Evolutionary conservation across 2,329 filamentous ascomycete genomes (phyloP), one percentile per base, ranked within the genome.

Genomic region (Nemania bipapillata): DNA sequence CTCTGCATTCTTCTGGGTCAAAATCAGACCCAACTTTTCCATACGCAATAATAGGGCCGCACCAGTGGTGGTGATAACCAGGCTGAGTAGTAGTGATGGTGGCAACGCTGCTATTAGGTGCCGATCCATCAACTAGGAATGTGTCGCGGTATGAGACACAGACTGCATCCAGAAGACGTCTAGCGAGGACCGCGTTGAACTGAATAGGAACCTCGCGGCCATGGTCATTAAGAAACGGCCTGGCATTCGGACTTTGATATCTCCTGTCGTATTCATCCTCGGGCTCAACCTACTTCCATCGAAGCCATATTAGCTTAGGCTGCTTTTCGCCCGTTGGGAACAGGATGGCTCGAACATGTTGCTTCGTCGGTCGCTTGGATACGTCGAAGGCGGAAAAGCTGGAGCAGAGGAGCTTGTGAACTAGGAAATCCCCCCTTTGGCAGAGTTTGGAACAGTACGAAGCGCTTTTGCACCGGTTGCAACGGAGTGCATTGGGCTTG

Each of bases 21-120:
- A 37, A 3, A 3, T 26, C 37, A 4, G 24, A 4, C 2, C 63
- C 57, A 11, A 20, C 26, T 9, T n/a, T 50, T 1, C 32, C 63
- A 12, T 66, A 63, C n/a, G 45, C 66, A 47, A 72, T 32, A 20
- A 74, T 22, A n/a, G 66, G 68, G 30, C 72, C 73, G 2, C 67
- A 45, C 71, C 71, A 73, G 11, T 64, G 49, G 56, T 52, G 28
- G 30, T 50, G 53, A 4, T 17, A 9, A 11, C 61, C 53, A 6
- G 58, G n/a, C 2, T 15, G 12, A 11, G 42, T 37, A 20, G 1
- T 26, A 1, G 32, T 47, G 28, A 67, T 50, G 20, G 20, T 7
- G 8, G 4, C 22, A 15, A 63, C 50, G 49, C 65, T 63, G 9
- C 4, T 35, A n/a, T 67, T 67, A 1, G 17, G 59, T 2, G 2